A percentile compares a stretch with the other conserved stretches of the same genome.
These are phyloP conservation scores for Penicillium polonicum DNA, from an alignment of 2,329 filamentous ascomycete genomes.

Conservation along the genomic window DNA sequence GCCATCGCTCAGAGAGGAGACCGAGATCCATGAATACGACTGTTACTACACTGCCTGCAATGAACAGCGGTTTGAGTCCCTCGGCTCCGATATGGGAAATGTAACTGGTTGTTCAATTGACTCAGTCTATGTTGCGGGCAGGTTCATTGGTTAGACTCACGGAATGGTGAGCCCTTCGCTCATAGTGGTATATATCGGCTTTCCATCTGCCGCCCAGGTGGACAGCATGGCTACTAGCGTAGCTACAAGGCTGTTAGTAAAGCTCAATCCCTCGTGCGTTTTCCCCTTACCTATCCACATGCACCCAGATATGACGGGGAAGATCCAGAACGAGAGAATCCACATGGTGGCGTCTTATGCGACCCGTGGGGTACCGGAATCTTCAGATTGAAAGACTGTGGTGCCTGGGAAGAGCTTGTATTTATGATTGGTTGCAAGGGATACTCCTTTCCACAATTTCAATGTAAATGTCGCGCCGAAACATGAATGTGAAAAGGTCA, in stretches of 20 bases:
- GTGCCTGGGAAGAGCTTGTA: neutral
- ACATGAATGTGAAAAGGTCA: neutral
- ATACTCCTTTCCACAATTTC: neutral
- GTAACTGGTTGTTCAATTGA: slow-evolving; percentile 2
- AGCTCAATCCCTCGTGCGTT: neutral
- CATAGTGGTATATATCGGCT: slow-evolving; percentile 8
- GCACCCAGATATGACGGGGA: slow-evolving; percentile 10
- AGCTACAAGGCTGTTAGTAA: slow-evolving; percentile 1
- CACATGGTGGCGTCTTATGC: slow-evolving; percentile 4
- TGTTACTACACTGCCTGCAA: slow-evolving; percentile 8
- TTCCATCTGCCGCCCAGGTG: slow-evolving; percentile 10
- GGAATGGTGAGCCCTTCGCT: slow-evolving; percentile 4
- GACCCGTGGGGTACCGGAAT: neutral
- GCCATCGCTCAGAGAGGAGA: slow-evolving; percentile 10
- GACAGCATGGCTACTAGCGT: slow-evolving; percentile 8
- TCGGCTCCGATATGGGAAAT: slow-evolving; percentile 14
- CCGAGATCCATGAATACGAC: slow-evolving; percentile 10
- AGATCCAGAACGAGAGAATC: slow-evolving; percentile 13
- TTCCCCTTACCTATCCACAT: slow-evolving; percentile 11
- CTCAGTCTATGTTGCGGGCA: neutral
- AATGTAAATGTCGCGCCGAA: neutral
- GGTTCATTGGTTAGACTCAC: slow-evolving; percentile 1
- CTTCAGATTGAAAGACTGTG: neutral
- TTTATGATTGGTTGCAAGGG: slow-evolving; percentile 7
- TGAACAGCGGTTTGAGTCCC: slow-evolving; percentile 9